Conservation (phyloP, 257 asterid species). For the Solanum chilense region DNA sequence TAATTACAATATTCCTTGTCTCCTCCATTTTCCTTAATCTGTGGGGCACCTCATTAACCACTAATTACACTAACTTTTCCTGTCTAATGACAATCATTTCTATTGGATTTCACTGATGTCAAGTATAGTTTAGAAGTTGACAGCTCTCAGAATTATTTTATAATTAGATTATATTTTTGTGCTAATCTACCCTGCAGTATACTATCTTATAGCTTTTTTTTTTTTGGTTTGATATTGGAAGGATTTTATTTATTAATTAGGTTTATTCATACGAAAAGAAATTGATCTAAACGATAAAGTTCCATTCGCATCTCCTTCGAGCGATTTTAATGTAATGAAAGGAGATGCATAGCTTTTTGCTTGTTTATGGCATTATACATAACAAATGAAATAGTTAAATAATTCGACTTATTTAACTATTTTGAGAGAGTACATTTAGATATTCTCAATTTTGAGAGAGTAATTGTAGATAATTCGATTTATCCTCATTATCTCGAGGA, state of each 20-base stretch:
- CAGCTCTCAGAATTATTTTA: conserved; percentile 23
- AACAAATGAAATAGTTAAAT: neutral
- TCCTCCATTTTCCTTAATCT: conserved; percentile 11
- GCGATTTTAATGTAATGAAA: no score
- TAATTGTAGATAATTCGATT: neutral
- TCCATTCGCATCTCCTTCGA: no score
- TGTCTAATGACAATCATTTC: conserved; percentile 7
- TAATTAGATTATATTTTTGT: neutral
- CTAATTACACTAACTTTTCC: conserved; percentile 9
- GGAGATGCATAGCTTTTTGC: neutral
- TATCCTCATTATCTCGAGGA: neutral
- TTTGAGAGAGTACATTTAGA: no score
- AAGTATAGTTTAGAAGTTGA: conserved; percentile 30
- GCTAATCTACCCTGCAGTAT: neutral
- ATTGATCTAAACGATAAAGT: no score
- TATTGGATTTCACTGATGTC: conserved; percentile 29
- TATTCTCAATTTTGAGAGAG: neutral
- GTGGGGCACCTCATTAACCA: conserved; percentile 30
- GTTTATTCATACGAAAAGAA: no score
- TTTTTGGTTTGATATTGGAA: no score
- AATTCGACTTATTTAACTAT: neutral
- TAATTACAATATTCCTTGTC: conserved; percentile 16
- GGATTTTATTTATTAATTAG: no score
- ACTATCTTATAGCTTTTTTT: neutral
- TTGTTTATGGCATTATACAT: neutral